Conservation (phyloP, 1,139 yeast genomes). For the Meyerozyma athensensis region DNA sequence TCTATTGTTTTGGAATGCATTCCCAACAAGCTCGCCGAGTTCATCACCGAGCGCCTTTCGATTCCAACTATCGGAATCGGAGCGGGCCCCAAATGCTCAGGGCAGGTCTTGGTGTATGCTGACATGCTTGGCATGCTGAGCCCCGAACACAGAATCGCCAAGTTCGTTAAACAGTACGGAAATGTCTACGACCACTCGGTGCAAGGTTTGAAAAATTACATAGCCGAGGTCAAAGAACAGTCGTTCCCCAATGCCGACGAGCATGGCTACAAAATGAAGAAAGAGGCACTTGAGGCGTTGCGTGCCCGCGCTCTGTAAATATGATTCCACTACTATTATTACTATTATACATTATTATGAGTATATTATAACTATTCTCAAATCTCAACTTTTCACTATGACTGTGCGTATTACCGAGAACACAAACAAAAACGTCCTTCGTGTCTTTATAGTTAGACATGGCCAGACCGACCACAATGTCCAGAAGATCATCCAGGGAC, state of each 20-base stretch:
- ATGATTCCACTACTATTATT: background rate
- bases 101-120: conserved; percentile 85
- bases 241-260: conserved; percentile 56
- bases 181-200: conserved; percentile 48
- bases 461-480: conserved; percentile 77
- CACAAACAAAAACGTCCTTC: conserved; percentile 32
- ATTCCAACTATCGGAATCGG: conserved; percentile 96
- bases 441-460: conserved; percentile 67
- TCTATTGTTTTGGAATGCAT: conserved; percentile 78
- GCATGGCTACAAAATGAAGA: conserved; percentile 71
- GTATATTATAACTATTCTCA: background rate
- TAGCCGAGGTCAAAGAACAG: conserved; percentile 49
- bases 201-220: conserved; percentile 50
- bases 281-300: conserved; percentile 56
- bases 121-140: conserved; percentile 77
- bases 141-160: conserved; percentile 49
- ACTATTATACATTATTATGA: background rate
- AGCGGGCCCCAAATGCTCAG: conserved; percentile 80
- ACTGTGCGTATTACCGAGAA: conserved; percentile 29
- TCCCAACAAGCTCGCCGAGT: conserved; percentile 68
- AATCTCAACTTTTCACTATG: conserved; percentile 14
- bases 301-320: conserved; percentile 6
- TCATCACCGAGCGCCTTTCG: conserved; percentile 52
- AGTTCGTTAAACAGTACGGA: conserved; percentile 72
- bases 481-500: conserved; percentile 70